These are phyloP conservation scores for Pleurotus citrinopileatus DNA, from an alignment of 768 basidiomycete species.

Conservation along the genomic window DNA sequence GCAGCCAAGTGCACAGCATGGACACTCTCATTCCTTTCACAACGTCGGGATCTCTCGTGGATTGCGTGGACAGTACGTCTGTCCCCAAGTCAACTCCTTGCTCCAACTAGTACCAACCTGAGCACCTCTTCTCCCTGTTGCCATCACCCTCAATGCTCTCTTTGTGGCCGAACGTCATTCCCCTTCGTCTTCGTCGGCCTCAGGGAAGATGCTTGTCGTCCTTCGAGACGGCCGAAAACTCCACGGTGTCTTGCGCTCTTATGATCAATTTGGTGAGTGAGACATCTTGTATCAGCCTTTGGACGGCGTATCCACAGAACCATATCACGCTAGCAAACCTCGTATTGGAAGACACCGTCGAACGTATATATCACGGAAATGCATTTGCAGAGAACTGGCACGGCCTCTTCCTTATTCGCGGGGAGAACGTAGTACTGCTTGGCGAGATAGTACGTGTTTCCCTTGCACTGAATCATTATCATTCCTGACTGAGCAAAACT, in stretches of 20 bases:
- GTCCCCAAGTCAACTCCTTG: constrained; percentile 46
- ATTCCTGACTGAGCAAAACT: constrained; percentile 10
- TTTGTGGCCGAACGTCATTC: constrained; percentile 18
- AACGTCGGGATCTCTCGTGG: constrained; percentile 96
- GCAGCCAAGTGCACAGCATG: constrained; percentile 42
- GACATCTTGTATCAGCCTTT: constrained; percentile 3
- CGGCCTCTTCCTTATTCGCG: constrained; percentile 92
- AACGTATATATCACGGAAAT: constrained; percentile 89
- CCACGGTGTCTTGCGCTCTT: constrained; percentile 92
- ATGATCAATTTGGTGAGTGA: constrained; percentile 94
- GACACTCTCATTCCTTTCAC: constrained; percentile 98
- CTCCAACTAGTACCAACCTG: constrained; percentile 43
- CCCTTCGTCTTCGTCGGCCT: constrained; percentile 25
- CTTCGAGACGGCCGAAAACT: constrained; percentile 95
- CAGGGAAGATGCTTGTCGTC: constrained; percentile 99
- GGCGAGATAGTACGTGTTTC: constrained; percentile 85
- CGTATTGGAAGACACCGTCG: constrained; percentile 92
- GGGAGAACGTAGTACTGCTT: constrained; percentile 95
- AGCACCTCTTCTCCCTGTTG: constrained; percentile 30
- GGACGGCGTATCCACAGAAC: constrained; percentile 1
- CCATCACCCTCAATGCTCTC: constrained; percentile 21
- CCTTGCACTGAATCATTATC: constrained; percentile 9
- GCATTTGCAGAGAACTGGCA: constrained; percentile 85
- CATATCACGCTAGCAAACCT: constrained; percentile 80
- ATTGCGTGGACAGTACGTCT: constrained; percentile 99